These are phyloP conservation scores for Kodamaea alishanica DNA, from an alignment of 1,139 yeast genomes.

Conservation along the genomic window DNA sequence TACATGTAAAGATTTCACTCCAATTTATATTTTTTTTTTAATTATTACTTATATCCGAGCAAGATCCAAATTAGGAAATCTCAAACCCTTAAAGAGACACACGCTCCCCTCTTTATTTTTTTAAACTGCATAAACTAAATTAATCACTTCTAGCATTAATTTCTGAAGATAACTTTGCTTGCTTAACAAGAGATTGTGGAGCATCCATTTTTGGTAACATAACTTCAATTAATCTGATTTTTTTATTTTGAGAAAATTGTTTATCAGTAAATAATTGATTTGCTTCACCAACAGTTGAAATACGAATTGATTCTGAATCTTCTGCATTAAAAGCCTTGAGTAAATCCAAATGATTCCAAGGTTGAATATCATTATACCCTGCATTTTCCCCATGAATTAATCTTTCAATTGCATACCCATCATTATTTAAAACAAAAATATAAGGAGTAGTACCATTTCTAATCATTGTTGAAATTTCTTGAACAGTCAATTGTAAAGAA, in stretches of 20 bases:
- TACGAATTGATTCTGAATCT: conserved; percentile 24
- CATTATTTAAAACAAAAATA: conserved; percentile 37
- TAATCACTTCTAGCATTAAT: conserved; percentile 44
- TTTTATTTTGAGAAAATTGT: conserved; percentile 26
- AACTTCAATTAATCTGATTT: conserved; percentile 34
- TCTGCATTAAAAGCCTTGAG: conserved; percentile 31
- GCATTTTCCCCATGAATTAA: conserved; percentile 38
- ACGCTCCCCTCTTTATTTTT: too few species aligned
- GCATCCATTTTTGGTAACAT: conserved; percentile 38
- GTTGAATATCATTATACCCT: conserved; percentile 36
- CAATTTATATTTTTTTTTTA: too few species aligned
- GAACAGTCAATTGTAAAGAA: conserved; percentile 42
- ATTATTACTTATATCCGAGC: too few species aligned
- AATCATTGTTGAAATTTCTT: conserved; percentile 39
- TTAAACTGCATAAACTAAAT: too few species aligned
- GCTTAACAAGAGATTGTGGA: conserved; percentile 44
- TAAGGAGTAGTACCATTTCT: conserved; percentile 29
- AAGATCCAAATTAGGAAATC: too few species aligned
- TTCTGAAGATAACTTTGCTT: conserved; percentile 74
- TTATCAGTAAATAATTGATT: conserved; percentile 24
- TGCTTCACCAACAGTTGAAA: conserved; percentile 27
- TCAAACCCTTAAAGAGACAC: too few species aligned
- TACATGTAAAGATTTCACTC: too few species aligned
- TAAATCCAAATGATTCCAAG: conserved; percentile 35
- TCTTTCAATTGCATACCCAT: conserved; percentile 40